Evolutionary conservation across 179 eudicot species (phyloP).

Genomic region (Pouteria campechiana): DNA sequence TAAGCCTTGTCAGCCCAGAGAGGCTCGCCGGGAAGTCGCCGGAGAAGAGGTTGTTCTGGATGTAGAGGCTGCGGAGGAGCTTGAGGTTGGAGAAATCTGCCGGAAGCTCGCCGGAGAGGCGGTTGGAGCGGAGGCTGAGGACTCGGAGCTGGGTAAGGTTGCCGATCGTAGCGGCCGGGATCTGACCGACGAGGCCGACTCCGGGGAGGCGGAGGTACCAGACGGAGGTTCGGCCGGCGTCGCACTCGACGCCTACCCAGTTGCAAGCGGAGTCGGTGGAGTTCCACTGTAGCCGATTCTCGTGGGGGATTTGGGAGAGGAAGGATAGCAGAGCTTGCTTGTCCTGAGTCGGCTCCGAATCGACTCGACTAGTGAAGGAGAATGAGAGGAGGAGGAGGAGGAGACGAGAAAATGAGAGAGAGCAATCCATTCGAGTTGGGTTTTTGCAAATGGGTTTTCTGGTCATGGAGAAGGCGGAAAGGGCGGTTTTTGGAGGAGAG

Average conservation of each 20-base stretch:
- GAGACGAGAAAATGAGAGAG: too few relatives aligned
- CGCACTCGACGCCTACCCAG: conserved; percentile 69
- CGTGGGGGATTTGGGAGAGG: conserved; percentile 46
- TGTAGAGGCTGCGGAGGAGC: conserved; percentile 47
- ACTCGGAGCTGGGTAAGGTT: conserved; percentile 46
- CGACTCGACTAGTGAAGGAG: conserved; percentile 4
- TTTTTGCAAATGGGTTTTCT: too few relatives aligned
- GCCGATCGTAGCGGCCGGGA: conserved; percentile 47
- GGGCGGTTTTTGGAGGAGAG: too few relatives aligned
- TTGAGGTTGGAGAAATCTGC: conserved; percentile 51
- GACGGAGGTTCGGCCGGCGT: conserved; percentile 26
- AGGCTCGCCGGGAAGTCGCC: conserved; percentile 56
- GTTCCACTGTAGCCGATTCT: conserved; percentile 48
- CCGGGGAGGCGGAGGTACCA: conserved; percentile 51
- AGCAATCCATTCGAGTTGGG: too few relatives aligned
- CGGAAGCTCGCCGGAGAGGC: conserved; percentile 51
- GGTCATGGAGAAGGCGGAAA: too few relatives aligned
- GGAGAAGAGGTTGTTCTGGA: conserved; percentile 46
- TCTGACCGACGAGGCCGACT: conserved; percentile 54
- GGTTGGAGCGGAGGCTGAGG: conserved; percentile 50
- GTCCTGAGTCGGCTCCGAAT: conserved; percentile 54
- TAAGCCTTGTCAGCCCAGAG: conserved; percentile 30
- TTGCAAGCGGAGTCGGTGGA: conserved; percentile 34
- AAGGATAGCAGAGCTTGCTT: conserved; percentile 53
- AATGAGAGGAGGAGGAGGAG: neutral